Evolutionary conservation across 2,329 filamentous ascomycete species (phyloP).

Genomic region (Paraphoma chrysanthemicola): DNA sequence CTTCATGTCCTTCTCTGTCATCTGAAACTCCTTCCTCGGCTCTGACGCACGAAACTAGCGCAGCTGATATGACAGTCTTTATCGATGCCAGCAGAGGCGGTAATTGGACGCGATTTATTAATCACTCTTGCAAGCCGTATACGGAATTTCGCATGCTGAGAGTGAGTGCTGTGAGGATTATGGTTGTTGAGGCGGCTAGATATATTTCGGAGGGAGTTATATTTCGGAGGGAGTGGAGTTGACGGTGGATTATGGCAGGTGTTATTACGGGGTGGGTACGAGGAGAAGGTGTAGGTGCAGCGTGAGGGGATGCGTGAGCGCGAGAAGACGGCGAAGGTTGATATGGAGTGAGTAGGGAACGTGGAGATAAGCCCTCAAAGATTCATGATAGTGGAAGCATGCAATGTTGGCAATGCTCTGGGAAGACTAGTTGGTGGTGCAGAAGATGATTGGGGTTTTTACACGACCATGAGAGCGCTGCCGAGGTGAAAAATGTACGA

Average conservation of each 20-base stretch:
- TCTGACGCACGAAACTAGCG: too few relatives aligned
- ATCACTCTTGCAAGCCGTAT: constrained; percentile 18
- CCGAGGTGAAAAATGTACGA: too few relatives aligned
- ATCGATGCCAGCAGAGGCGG: constrained; percentile 14
- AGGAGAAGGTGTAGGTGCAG: constrained; percentile 16
- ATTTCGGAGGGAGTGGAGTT: constrained; percentile 18
- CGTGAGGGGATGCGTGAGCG: constrained; percentile 11
- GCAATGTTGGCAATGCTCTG: too few relatives aligned
- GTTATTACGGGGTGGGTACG: constrained; percentile 16
- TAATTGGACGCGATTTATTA: constrained; percentile 29
- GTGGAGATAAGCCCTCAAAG: background rate
- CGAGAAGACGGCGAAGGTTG: background rate
- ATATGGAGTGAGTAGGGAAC: background rate
- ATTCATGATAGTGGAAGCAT: background rate
- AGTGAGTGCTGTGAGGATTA: constrained; percentile 16
- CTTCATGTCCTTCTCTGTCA: too few relatives aligned
- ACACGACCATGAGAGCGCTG: too few relatives aligned
- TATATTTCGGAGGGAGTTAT: constrained; percentile 8
- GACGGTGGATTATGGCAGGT: constrained; percentile 18
- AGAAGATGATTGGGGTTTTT: too few relatives aligned
- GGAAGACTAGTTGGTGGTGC: too few relatives aligned
- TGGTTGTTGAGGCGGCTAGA: constrained; percentile 13
- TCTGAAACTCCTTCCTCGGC: too few relatives aligned
- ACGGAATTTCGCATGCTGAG: constrained; percentile 10
- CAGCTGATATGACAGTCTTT: background rate